Evolutionary conservation across 2,329 filamentous ascomycete species (phyloP).

Genomic region (Fusarium sp.): DNA sequence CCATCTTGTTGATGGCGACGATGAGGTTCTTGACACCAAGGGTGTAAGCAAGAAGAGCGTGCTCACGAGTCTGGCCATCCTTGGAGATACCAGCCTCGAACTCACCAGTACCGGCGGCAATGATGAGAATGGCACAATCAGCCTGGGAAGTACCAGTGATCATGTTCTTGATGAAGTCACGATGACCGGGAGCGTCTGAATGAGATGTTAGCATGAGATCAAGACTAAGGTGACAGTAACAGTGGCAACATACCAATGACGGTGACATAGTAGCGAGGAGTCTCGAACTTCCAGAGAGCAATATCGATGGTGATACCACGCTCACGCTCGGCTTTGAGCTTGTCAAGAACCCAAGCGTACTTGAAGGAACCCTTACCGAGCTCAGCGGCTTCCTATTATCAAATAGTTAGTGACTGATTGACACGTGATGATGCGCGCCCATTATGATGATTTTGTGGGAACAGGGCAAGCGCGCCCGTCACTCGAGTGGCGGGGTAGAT

Average conservation of each 20-base stretch:
- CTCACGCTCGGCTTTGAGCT: constrained; percentile 99
- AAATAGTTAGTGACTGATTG: constrained; percentile 29
- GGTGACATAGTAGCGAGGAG: constrained; percentile 96
- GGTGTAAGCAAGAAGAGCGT: constrained; percentile 99
- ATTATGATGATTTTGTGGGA: constrained; percentile 14
- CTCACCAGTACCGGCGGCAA: constrained; percentile 99
- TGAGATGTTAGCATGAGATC: constrained; percentile 18
- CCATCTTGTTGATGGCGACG: constrained; percentile 99
- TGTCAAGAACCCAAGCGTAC: constrained; percentile 99
- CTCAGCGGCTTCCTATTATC: constrained; percentile 90
- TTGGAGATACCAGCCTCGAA: constrained; percentile 99
- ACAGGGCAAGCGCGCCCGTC: constrained; percentile 16
- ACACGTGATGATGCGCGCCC: constrained; percentile 17
- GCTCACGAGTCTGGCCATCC: constrained; percentile 99
- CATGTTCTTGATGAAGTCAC: constrained; percentile 99
- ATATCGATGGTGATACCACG: constrained; percentile 99
- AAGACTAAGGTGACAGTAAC: not conserved
- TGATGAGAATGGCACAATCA: constrained; percentile 99
- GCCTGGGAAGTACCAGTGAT: constrained; percentile 99
- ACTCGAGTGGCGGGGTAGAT: constrained; percentile 35
- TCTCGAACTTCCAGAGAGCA: constrained; percentile 99
- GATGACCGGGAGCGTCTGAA: constrained; percentile 96
- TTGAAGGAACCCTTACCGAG: constrained; percentile 99
- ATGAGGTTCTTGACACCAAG: constrained; percentile 99
- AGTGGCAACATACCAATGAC: constrained; percentile 80